Percentiles rank a stretch among this genome's conserved stretches.
phyloP scores from a whole-genome alignment of 2,329 filamentous ascomycete species.

The Trichoderma sp. region DNA sequence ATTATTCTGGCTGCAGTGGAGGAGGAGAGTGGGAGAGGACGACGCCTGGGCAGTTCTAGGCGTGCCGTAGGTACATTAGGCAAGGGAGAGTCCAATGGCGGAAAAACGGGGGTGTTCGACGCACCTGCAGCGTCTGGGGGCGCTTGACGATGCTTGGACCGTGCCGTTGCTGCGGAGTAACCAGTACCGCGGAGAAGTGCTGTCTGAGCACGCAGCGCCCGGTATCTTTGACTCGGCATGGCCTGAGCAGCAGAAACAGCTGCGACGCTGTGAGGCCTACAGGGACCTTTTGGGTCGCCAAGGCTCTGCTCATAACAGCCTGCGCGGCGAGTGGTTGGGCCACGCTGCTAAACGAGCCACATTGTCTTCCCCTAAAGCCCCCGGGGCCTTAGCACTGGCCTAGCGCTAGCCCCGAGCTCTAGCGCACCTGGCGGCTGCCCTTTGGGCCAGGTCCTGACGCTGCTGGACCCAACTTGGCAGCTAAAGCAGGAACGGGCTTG shows the following conservation, averaged over 20 bases:
- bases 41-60: conserved; percentile 8
- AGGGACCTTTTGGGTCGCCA: conserved; percentile 20
- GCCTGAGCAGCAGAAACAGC: not conserved
- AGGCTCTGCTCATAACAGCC: conserved; percentile 3
- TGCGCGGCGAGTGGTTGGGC: conserved; percentile 16
- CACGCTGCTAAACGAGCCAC: conserved; percentile 13
- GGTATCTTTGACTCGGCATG: not conserved
- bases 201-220: not conserved
- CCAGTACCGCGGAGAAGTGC: not conserved
- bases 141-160: conserved; percentile 27
- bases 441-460: conserved; percentile 13
- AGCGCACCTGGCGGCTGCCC: not conserved
- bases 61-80: not conserved
- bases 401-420: not conserved
- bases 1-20: conserved; percentile 18
- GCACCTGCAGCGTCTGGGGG: conserved; percentile 23
- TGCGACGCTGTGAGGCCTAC: not conserved
- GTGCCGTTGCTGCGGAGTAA: conserved; percentile 7
- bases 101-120: conserved; percentile 25
- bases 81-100: conserved; percentile 17
- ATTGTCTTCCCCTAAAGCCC: conserved; percentile 11
- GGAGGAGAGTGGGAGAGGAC: conserved; percentile 20
- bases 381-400: conserved; percentile 1
- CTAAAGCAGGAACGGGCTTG: conserved; percentile 29
- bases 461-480: conserved; percentile 26